Conservation (phyloP, 106 monocot genomes). For the Amphibolis antarctica region DNA sequence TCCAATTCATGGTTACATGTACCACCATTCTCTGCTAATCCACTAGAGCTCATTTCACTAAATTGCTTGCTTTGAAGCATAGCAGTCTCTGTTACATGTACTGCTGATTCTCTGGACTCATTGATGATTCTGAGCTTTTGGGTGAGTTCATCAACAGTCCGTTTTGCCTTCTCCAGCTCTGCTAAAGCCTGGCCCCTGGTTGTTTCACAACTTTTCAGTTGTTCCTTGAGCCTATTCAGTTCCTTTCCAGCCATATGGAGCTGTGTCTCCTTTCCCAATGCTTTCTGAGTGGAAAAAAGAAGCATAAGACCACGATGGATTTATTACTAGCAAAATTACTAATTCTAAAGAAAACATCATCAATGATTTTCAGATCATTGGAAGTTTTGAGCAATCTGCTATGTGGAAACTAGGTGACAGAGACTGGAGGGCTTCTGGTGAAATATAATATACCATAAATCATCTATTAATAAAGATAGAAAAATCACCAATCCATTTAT, state of each 20-base stretch:
- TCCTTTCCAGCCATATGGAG: conserved; percentile 20
- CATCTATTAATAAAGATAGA: background rate
- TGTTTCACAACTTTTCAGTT: conserved; percentile 16
- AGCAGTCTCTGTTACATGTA: conserved; percentile 14
- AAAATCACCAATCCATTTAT: background rate
- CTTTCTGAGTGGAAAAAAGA: background rate
- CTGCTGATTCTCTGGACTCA: conserved; percentile 12
- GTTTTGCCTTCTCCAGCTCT: conserved; percentile 19
- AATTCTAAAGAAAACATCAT: background rate
- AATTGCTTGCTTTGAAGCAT: conserved; percentile 2
- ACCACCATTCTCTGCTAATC: conserved; percentile 1
- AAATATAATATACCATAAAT: background rate
- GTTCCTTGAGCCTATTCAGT: conserved; percentile 18
- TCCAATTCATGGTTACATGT: conserved; percentile 11
- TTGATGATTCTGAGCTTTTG: conserved; percentile 12
- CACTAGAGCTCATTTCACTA: conserved; percentile 6
- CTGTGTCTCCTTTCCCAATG: conserved; percentile 10
- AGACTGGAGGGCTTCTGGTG: too few relatives aligned
- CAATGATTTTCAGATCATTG: background rate
- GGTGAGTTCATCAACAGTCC: conserved; percentile 15
- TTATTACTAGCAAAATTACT: background rate
- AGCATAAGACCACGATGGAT: background rate
- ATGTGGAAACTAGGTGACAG: too few relatives aligned
- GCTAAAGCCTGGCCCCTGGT: conserved; percentile 8
- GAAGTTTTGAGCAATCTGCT: too few relatives aligned